phyloP scores from a whole-genome alignment of 345 rosid genomes.

The Bruguiera gymnorhiza region DNA sequence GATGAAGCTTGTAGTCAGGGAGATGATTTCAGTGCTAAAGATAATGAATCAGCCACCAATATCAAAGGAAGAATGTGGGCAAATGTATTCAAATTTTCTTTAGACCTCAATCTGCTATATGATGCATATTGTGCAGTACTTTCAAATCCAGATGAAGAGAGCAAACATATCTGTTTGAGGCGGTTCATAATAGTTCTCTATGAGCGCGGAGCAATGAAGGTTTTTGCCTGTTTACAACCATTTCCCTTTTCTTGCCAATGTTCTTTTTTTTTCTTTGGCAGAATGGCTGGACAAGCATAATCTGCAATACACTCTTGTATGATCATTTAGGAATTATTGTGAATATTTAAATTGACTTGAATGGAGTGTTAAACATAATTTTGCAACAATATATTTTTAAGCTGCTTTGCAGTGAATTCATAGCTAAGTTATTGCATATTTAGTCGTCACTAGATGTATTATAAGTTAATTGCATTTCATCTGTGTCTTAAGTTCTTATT shows the following conservation, averaged over 20 bases:
- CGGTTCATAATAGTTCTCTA: constrained; percentile 82
- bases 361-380: too few species aligned
- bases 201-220: constrained; percentile 88
- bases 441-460: too few species aligned
- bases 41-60: constrained; percentile 49
- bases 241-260: background rate
- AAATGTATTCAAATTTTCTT: constrained; percentile 81
- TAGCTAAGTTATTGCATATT: too few species aligned
- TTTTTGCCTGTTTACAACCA: constrained; percentile 18
- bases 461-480: too few species aligned
- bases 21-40: constrained; percentile 33
- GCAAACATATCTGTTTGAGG: constrained; percentile 89
- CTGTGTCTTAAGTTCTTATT: too few species aligned
- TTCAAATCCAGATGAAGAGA: constrained; percentile 98
- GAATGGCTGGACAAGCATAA: constrained; percentile 1
- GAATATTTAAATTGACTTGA: background rate
- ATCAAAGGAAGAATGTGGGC: constrained; percentile 92
- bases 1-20: constrained; percentile 62
- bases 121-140: constrained; percentile 97
- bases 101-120: constrained; percentile 76
- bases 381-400: too few species aligned
- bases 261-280: constrained; percentile 10
- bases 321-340: background rate
- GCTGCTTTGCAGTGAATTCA: too few species aligned
- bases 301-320: background rate